These are phyloP conservation scores for Cardamine resedifolia DNA, from an alignment of 345 rosid species.

Conservation along the genomic window DNA sequence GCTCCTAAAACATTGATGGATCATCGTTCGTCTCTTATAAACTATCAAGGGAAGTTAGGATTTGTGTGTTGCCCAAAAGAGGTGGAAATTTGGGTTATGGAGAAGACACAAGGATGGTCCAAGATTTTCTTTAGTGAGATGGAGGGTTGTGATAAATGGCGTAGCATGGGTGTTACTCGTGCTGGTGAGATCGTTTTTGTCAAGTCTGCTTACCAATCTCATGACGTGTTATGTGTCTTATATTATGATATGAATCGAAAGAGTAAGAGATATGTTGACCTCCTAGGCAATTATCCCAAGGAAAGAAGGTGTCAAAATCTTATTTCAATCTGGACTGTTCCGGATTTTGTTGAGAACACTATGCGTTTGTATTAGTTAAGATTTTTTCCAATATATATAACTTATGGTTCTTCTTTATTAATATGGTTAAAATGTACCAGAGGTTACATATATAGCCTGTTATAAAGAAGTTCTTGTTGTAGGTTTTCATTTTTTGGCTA, in stretches of 20 bases:
- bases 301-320: too few relatives aligned
- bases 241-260: not conserved
- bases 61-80: not conserved
- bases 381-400: too few relatives aligned
- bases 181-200: not conserved
- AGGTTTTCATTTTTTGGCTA: too few relatives aligned
- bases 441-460: too few relatives aligned
- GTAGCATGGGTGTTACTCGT: not conserved
- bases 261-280: not conserved
- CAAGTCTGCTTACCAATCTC: not conserved
- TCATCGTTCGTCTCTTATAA: not conserved
- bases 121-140: not conserved
- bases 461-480: too few relatives aligned
- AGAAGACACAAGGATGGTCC: slow-evolving; percentile 8
- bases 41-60: slow-evolving; percentile 9
- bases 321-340: too few relatives aligned
- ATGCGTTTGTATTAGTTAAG: not conserved
- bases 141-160: not conserved
- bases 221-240: not conserved
- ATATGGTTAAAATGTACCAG: too few relatives aligned
- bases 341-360: not conserved
- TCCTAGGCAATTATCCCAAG: not conserved
- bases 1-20: not conserved
- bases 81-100: not conserved
- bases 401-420: too few relatives aligned